A percentile compares a stretch with the other conserved stretches of the same genome.
Evolutionary conservation across 208 protist genomes (phyloP).

Genomic region (Trypanosoma caninum): DNA sequence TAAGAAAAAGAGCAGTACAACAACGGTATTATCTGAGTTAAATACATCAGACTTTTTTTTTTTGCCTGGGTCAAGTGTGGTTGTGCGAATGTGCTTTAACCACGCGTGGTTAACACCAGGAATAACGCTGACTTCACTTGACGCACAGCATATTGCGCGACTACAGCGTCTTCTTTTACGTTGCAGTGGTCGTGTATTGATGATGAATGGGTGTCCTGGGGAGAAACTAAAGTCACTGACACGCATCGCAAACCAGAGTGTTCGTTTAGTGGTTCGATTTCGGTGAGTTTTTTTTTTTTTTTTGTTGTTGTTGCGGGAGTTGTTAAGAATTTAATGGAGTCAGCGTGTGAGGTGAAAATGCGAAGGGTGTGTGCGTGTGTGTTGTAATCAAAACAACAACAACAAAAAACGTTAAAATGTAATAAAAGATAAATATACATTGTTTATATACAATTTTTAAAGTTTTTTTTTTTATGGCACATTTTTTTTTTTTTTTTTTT

Average conservation of each 20-base stretch:
- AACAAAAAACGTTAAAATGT: not conserved
- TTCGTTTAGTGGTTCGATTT: constrained; percentile 24
- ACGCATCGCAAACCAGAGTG: not conserved
- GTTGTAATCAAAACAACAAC: no score
- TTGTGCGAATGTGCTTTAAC: constrained; percentile 13
- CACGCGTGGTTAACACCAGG: not conserved
- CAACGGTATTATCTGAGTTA: not conserved
- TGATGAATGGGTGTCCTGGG: constrained; percentile 22
- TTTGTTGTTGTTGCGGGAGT: no score
- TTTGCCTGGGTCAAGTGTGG: not conserved
- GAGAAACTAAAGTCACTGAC: constrained; percentile 16
- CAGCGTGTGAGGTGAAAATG: no score
- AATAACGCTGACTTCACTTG: not conserved
- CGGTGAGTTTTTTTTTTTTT: no score
- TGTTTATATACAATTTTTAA: not conserved
- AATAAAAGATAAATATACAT: not conserved
- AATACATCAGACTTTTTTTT: not conserved
- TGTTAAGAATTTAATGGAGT: no score
- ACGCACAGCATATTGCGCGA: constrained; percentile 7
- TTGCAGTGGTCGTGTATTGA: not conserved
- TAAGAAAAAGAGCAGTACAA: no score
- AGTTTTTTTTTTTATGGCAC: not conserved
- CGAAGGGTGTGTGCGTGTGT: no score
- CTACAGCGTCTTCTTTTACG: constrained; percentile 7
- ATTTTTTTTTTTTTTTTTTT: not conserved